Evolutionary conservation across 2,329 filamentous ascomycete species (phyloP), one percentile per base, ranked within the genome.

Genomic region (Xylaria digitata): DNA sequence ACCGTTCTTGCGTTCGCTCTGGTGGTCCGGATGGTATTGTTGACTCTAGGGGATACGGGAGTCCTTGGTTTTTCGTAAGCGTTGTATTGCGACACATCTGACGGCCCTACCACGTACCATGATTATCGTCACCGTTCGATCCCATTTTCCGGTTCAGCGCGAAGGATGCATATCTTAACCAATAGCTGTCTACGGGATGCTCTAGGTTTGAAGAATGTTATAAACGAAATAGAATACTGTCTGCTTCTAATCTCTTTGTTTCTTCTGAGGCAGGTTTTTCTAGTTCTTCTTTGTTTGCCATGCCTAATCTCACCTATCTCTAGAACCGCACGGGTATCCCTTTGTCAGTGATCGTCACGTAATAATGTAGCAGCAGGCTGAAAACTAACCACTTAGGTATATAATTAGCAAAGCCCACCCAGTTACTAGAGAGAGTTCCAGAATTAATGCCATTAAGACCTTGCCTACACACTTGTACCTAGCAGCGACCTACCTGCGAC

Each of bases 41-140:
- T 15, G 63, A 19, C 19, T 72, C 67, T 32, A 68, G 40, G 3
- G 72, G 71, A 48, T 74, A 74, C n/a, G 72, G 72, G 4, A 71
- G 70, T 9, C 65, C 68, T 68, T 60, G 1, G 6, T 37, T 32
- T 15, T 17, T 21, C 1, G 30, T 67, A 1, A 65, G 61, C 1
- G 9, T 19, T 23, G 15, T 34, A n/a, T 23, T 17, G 30, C 26
- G n/a, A 37, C 46, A 46, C 6, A 40, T 8, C 8, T 2, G 30
- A 15, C 5, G 32, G 19, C 30, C 11, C 34, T 19, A 43, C 3
- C 45, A 40, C 32, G 15, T 48, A 68, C 66, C 66, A 43, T 68
- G 66, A 23, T 63, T 52, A 30, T 60, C 40, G 9, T 34, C 6
- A 6, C 37, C 48, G 23, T 19, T 40, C 9, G 58, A 21, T 53